Conservation (phyloP, 345 rosid species). For the Citrus reticulata region DNA sequence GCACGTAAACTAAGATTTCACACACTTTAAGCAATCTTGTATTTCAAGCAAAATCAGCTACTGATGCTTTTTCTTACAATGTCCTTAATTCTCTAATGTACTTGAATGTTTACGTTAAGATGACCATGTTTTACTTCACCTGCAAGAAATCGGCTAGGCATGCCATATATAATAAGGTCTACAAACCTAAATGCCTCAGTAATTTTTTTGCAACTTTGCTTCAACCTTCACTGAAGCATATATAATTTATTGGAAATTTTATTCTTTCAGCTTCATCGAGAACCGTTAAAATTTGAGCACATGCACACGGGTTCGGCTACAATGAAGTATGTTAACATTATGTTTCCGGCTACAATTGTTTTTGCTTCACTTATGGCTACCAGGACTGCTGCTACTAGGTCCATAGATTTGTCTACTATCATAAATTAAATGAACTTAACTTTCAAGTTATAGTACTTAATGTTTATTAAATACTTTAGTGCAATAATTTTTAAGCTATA, state of each 20-base stretch:
- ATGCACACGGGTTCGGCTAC: constrained; percentile 17
- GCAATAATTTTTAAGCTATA: too few species aligned
- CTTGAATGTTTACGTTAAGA: too few species aligned
- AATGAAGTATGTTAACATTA: too few species aligned
- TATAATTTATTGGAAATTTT: background rate
- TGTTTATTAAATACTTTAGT: too few species aligned
- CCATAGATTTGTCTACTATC: too few species aligned
- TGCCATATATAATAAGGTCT: constrained; percentile 6
- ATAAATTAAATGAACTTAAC: too few species aligned
- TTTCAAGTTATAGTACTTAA: too few species aligned
- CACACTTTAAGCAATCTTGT: background rate
- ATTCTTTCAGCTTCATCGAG: constrained; percentile 25
- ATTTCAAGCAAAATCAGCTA: background rate
- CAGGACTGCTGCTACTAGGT: too few species aligned
- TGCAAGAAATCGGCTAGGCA: constrained; percentile 38
- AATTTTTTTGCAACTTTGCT: constrained; percentile 14
- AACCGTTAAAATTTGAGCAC: background rate
- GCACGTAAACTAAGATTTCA: background rate
- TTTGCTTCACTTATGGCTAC: too few species aligned
- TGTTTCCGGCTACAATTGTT: too few species aligned
- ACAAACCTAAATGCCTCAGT: constrained; percentile 9
- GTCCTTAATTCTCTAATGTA: too few species aligned
- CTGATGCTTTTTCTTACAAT: background rate
- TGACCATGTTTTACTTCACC: constrained; percentile 24
- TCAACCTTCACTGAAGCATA: constrained; percentile 20